phyloP scores from a whole-genome alignment of 352 stramenopile species.

The Phytophthora litchii region DNA sequence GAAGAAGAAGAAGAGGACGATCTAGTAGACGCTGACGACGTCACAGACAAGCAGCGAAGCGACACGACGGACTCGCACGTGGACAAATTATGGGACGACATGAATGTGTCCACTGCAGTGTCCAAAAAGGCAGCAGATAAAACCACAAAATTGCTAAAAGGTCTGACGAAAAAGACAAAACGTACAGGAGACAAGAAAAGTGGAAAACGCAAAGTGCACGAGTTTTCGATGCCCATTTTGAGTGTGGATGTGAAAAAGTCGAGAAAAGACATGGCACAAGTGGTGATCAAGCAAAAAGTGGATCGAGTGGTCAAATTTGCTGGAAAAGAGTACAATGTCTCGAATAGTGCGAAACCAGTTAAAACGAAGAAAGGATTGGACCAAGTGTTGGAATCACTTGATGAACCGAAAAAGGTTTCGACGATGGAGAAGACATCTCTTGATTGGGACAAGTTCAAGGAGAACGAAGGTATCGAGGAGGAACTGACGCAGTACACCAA shows the following conservation, averaged over 20 bases:
- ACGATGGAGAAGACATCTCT: conserved; percentile 95
- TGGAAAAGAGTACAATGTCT: conserved; percentile 74
- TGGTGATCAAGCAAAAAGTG: conserved; percentile 35
- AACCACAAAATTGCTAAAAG: conserved; percentile 59
- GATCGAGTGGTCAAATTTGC: conserved; percentile 86
- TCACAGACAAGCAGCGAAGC: conserved; percentile 16
- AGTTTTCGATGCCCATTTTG: conserved; percentile 76
- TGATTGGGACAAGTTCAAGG: conserved; percentile 97
- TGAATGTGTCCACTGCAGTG: conserved; percentile 65
- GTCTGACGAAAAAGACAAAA: conserved; percentile 57
- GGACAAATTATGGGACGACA: conserved; percentile 65
- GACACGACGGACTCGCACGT: conserved; percentile 42
- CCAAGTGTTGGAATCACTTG: conserved; percentile 83
- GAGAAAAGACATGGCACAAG: conserved; percentile 47
- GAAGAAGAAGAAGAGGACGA: conserved; percentile 20
- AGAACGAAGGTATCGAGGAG: conserved; percentile 91
- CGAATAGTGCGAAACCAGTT: conserved; percentile 9
- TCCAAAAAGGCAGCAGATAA: conserved; percentile 53
- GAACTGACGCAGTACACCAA: conserved; percentile 94
- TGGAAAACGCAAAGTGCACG: conserved; percentile 63
- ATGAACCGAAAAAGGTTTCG: conserved; percentile 91
- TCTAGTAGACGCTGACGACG: neutral
- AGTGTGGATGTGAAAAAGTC: conserved; percentile 69
- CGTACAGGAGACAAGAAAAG: conserved; percentile 28
- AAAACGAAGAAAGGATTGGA: conserved; percentile 66